Evolutionary conservation across 495 filamentous ascomycete species (phyloP).

Genomic region (Parathielavia hyrcaniae): DNA sequence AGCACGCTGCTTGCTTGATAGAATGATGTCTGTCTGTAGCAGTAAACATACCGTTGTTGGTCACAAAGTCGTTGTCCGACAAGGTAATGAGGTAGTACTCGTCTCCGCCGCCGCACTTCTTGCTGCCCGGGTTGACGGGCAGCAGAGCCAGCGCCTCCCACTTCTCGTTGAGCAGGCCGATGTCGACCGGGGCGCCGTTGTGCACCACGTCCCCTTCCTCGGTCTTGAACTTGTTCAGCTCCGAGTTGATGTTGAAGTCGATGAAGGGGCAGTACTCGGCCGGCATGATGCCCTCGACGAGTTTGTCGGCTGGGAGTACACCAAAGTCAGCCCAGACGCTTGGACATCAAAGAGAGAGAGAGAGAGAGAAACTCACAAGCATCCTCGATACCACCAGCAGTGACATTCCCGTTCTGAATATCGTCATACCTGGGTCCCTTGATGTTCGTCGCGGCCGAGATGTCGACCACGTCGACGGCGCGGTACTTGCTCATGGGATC

Average conservation of each 20-base stretch:
- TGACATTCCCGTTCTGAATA: conserved; percentile 13
- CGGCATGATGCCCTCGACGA: conserved; percentile 44
- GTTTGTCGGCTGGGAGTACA: conserved; percentile 22
- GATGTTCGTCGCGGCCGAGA: conserved; percentile 60
- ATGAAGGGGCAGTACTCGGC: conserved; percentile 65
- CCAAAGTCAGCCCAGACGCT: not conserved
- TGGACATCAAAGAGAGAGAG: not conserved
- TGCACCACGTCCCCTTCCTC: conserved; percentile 13
- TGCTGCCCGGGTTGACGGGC: conserved; percentile 45
- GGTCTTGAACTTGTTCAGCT: conserved; percentile 56
- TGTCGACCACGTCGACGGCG: conserved; percentile 67
- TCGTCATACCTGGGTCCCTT: conserved; percentile 52
- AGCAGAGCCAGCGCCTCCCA: conserved; percentile 69
- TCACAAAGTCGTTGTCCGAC: conserved; percentile 78
- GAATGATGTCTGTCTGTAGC: not conserved
- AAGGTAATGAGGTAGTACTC: conserved; percentile 66
- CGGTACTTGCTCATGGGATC: conserved; percentile 56
- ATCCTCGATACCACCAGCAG: not conserved
- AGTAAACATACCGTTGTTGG: conserved; percentile 57
- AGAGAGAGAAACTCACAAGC: conserved; percentile 20
- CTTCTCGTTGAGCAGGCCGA: conserved; percentile 61
- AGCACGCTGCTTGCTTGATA: not conserved
- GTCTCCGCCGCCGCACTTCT: conserved; percentile 34
- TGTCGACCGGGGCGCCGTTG: conserved; percentile 6
- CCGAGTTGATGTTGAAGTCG: conserved; percentile 63